These are phyloP conservation scores for Theobroma grandiflorum DNA, from an alignment of 441 rosid genomes.

Conservation along the genomic window DNA sequence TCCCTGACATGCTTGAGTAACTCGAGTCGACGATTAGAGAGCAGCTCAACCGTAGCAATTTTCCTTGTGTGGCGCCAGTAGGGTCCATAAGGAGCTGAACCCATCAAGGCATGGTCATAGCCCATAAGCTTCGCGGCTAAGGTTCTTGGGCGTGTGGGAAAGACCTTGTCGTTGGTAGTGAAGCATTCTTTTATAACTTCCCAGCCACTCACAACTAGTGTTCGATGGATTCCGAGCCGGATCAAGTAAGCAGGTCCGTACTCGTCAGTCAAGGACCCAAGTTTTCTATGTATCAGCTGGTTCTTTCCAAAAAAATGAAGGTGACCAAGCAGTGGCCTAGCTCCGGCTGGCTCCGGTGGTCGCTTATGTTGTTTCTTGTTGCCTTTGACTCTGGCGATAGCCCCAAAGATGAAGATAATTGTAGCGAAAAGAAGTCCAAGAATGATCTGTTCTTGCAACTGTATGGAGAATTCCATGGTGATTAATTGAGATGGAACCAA, in stretches of 20 bases:
- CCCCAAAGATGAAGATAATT: not conserved
- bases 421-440: slow-evolving; percentile 28
- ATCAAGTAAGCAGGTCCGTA: slow-evolving; percentile 47
- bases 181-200: slow-evolving; percentile 52
- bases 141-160: slow-evolving; percentile 43
- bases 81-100: slow-evolving; percentile 50
- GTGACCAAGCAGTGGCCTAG: slow-evolving; percentile 51
- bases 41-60: slow-evolving; percentile 41
- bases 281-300: slow-evolving; percentile 39
- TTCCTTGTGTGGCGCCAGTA: slow-evolving; percentile 59
- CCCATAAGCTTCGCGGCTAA: slow-evolving; percentile 42
- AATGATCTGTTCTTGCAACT: not conserved
- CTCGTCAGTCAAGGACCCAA: slow-evolving; percentile 47
- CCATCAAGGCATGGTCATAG: slow-evolving; percentile 42
- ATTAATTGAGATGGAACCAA: not conserved
- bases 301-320: slow-evolving; percentile 29
- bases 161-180: slow-evolving; percentile 45
- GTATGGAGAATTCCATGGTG: slow-evolving; percentile 20
- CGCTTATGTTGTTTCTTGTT: slow-evolving; percentile 19
- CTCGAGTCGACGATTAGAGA: slow-evolving; percentile 48
- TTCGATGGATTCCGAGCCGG: slow-evolving; percentile 40
- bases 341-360: slow-evolving; percentile 45
- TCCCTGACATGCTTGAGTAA: slow-evolving; percentile 44
- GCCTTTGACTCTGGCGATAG: not conserved
- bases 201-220: slow-evolving; percentile 47